phyloP scores from a whole-genome alignment of 208 protist species.

The Tritrichomonas foetus region DNA sequence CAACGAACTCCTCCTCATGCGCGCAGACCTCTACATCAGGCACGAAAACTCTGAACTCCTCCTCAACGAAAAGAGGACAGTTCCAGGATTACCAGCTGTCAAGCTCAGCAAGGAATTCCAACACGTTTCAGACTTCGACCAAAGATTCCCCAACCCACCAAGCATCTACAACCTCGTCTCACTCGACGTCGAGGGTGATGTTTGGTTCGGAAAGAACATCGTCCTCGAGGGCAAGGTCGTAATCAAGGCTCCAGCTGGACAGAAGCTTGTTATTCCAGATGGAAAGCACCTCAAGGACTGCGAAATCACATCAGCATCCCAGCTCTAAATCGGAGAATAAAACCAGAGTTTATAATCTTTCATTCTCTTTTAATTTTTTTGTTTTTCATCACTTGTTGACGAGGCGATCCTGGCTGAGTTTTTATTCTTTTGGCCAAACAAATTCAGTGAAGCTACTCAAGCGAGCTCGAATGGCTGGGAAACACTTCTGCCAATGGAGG shows the following conservation, averaged over 20 bases:
- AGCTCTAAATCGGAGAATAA: not conserved
- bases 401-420: too few relatives aligned
- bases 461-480: too few relatives aligned
- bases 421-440: too few relatives aligned
- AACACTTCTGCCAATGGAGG: too few relatives aligned
- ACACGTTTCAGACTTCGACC: not conserved
- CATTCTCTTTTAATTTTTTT: too few relatives aligned
- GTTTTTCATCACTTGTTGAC: too few relatives aligned
- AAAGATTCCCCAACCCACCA: not conserved
- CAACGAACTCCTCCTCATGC: conserved; percentile 79
- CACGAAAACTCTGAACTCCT: not conserved
- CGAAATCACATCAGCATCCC: not conserved
- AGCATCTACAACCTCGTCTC: not conserved
- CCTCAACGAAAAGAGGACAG: not conserved
- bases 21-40: conserved; percentile 48
- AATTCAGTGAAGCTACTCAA: too few relatives aligned
- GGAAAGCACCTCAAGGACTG: not conserved
- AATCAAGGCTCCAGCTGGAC: not conserved
- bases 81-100: not conserved
- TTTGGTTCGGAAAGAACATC: conserved; percentile 14
- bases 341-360: too few relatives aligned
- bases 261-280: not conserved
- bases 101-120: not conserved
- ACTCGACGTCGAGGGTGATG: not conserved
- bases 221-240: not conserved